Percentiles rank a stretch among this genome's conserved stretches.
These are phyloP conservation scores for Euphorbia celastroides DNA, from an alignment of 441 rosid species.

Conservation along the genomic window DNA sequence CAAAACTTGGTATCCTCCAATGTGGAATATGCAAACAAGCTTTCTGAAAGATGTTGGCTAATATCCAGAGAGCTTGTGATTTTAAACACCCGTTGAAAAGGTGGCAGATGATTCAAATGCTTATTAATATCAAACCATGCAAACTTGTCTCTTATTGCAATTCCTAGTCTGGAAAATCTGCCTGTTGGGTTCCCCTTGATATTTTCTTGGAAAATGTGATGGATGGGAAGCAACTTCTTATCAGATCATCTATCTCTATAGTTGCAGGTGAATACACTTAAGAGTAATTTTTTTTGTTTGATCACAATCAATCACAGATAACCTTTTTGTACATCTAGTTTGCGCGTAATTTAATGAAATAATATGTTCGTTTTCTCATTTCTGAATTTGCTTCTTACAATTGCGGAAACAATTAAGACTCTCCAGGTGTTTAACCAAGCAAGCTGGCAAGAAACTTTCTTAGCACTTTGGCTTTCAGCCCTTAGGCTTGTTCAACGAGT, in stretches of 20 bases:
- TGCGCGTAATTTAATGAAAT: constrained; percentile 1
- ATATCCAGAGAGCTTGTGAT: constrained; percentile 28
- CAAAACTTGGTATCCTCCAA: constrained; percentile 28
- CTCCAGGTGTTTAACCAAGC: constrained; percentile 48
- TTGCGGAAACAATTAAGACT: constrained; percentile 41
- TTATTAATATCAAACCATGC: constrained; percentile 30
- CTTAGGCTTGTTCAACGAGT: constrained; percentile 74
- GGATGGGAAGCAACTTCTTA: constrained; percentile 53
- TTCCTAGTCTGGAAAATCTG: constrained; percentile 32
- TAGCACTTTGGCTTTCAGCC: constrained; percentile 70
- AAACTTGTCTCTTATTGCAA: constrained; percentile 30
- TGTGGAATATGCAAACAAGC: constrained; percentile 31
- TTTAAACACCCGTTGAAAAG: constrained; percentile 37
- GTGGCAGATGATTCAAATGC: constrained; percentile 30
- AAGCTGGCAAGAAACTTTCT: constrained; percentile 71
- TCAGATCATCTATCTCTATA: constrained; percentile 36
- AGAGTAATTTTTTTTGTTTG: constrained; percentile 4
- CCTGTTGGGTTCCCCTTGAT: constrained; percentile 60
- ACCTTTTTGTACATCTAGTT: background rate
- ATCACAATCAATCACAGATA: background rate
- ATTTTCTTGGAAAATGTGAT: constrained; percentile 53
- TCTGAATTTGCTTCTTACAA: constrained; percentile 15
- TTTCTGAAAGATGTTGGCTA: constrained; percentile 37
- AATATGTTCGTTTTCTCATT: constrained; percentile 1
- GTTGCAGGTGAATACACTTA: constrained; percentile 38